Percentiles rank a stretch among this genome's conserved stretches.
Conservation (phyloP, 495 filamentous ascomycete species). For the Apiosordaria backusii region DNA sequence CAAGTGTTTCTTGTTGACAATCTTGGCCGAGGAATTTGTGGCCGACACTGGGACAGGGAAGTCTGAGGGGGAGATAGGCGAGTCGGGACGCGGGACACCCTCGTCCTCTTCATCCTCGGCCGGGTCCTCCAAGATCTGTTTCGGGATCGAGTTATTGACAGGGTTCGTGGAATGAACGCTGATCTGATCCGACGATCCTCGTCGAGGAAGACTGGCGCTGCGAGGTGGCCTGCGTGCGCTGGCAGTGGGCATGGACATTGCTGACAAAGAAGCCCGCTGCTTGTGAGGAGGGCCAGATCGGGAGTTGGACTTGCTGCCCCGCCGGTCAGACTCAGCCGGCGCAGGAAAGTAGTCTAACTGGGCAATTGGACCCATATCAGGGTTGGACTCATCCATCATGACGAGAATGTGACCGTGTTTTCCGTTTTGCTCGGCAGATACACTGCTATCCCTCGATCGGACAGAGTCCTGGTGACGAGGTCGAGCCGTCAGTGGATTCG, state of each 20-base stretch:
- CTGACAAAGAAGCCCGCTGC: conserved; percentile 12
- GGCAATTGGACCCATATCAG: conserved; percentile 26
- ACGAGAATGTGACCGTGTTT: conserved; percentile 27
- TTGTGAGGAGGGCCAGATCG: conserved; percentile 17
- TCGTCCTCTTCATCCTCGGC: conserved; percentile 23
- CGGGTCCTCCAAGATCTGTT: conserved; percentile 26
- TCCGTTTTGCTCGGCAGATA: conserved; percentile 3
- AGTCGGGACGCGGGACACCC: conserved; percentile 35
- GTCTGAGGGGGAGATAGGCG: conserved; percentile 34
- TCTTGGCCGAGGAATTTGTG: conserved; percentile 26
- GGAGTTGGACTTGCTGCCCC: conserved; percentile 19
- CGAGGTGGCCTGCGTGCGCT: conserved; percentile 10
- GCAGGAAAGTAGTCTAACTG: conserved; percentile 32
- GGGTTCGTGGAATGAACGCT: conserved; percentile 7
- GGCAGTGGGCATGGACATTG: conserved; percentile 2
- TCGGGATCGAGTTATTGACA: conserved; percentile 12
- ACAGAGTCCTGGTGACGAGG: conserved; percentile 17
- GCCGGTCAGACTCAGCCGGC: conserved; percentile 17
- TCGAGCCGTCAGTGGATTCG: conserved; percentile 20
- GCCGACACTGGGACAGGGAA: conserved; percentile 24
- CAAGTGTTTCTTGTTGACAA: conserved; percentile 39
- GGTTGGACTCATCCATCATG: conserved; percentile 20
- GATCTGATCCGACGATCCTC: conserved; percentile 15
- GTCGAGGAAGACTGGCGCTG: conserved; percentile 8
- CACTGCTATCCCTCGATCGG: conserved; percentile 9